These are phyloP conservation scores for Lipomyces sp. DNA, from an alignment of 805 yeast genomes.

Conservation along the genomic window DNA sequence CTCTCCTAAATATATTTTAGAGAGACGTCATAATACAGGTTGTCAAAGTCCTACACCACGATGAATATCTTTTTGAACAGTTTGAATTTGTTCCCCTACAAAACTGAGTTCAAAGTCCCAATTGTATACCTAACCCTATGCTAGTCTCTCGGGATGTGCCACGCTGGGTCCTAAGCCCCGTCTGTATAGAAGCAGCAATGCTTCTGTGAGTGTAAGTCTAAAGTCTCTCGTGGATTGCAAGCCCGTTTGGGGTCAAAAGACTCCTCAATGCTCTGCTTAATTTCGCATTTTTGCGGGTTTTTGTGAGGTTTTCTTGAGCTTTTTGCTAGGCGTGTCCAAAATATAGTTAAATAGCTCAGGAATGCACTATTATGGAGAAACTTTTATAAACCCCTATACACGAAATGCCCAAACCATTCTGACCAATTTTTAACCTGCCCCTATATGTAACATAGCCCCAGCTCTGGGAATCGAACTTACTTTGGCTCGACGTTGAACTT, in stretches of 20 bases:
- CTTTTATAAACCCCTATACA: conserved; percentile 2
- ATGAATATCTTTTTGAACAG: neutral
- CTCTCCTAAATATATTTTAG: neutral
- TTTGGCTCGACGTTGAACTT: conserved; percentile 77
- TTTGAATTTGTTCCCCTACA: too few species aligned
- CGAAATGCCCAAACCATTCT: neutral
- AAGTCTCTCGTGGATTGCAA: too few species aligned
- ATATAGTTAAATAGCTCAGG: too few species aligned
- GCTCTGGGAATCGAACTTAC: conserved; percentile 13
- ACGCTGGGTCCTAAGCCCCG: too few species aligned
- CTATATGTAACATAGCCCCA: neutral
- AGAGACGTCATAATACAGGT: neutral
- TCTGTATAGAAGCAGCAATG: too few species aligned
- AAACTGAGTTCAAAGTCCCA: neutral
- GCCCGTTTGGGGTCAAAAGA: too few species aligned
- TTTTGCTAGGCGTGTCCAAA: too few species aligned
- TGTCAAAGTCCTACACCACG: neutral
- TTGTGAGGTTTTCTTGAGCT: too few species aligned
- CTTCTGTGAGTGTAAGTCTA: too few species aligned
- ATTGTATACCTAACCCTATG: neutral
- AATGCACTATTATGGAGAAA: neutral
- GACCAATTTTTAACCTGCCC: neutral
- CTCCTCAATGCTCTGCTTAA: too few species aligned
- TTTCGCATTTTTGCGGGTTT: too few species aligned
- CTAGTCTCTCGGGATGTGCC: too few species aligned